These are phyloP conservation scores for Uromyces viciae-fabae DNA, from an alignment of 1,284 basidiomycete genomes.

Conservation along the genomic window DNA sequence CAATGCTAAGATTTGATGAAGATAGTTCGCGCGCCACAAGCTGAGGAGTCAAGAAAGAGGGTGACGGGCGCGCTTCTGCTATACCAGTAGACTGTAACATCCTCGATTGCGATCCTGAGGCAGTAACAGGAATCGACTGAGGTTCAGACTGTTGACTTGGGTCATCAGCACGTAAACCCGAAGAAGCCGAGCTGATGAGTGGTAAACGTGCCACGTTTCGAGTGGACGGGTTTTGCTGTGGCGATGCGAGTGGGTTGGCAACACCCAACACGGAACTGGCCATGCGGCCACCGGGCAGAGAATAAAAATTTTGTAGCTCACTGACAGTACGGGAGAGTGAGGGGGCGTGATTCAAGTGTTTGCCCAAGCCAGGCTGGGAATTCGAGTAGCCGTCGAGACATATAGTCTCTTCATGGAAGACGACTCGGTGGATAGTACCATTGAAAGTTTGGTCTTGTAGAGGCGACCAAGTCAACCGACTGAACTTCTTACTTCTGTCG, in stretches of 20 bases:
- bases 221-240: conserved; percentile 51
- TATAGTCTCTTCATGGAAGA: conserved; percentile 83
- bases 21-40: conserved; percentile 49
- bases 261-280: conserved; percentile 47
- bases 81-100: conserved; percentile 35
- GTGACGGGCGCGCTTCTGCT: conserved; percentile 23
- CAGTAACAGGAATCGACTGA: not conserved
- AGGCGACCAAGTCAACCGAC: conserved; percentile 72
- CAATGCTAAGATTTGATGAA: conserved; percentile 50
- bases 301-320: not conserved
- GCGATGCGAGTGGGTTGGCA: conserved; percentile 40
- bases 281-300: not conserved
- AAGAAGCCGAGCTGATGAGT: conserved; percentile 46
- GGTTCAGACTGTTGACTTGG: not conserved
- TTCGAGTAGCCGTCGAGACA: conserved; percentile 80
- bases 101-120: conserved; percentile 15
- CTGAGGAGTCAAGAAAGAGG: conserved; percentile 1
- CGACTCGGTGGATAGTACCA: conserved; percentile 83
- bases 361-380: conserved; percentile 74
- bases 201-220: conserved; percentile 41
- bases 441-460: conserved; percentile 62
- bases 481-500: conserved; percentile 69
- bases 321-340: not conserved
- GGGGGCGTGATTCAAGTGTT: conserved; percentile 54
- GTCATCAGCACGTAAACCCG: conserved; percentile 20